These are phyloP conservation scores for Exophiala mesophila DNA, from an alignment of 2,329 filamentous ascomycete species.

Conservation along the genomic window DNA sequence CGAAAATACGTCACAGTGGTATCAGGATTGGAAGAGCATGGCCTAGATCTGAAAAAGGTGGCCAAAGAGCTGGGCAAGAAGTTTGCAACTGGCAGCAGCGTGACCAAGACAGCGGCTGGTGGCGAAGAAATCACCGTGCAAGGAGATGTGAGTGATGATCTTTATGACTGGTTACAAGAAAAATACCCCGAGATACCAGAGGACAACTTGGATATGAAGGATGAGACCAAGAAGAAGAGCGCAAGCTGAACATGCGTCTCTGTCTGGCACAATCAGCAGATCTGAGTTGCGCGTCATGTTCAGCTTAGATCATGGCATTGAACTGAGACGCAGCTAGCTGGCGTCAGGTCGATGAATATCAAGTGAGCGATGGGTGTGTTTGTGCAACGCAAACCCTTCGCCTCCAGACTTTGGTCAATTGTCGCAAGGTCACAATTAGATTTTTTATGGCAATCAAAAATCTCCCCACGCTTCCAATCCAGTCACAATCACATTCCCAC, in stretches of 20 bases:
- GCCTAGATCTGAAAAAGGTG: slow-evolving; percentile 88
- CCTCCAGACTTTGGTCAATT: too few species aligned
- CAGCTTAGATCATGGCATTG: too few species aligned
- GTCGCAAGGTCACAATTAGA: too few species aligned
- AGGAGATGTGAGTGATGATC: slow-evolving; percentile 91
- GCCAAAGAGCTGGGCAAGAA: slow-evolving; percentile 98
- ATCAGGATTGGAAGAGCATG: slow-evolving; percentile 84
- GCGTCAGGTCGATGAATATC: too few species aligned
- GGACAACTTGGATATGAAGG: slow-evolving; percentile 93
- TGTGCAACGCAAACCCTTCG: too few species aligned
- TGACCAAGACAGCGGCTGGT: slow-evolving; percentile 80
- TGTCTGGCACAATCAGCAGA: neutral
- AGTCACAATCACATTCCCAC: too few species aligned
- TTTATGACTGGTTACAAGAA: slow-evolving; percentile 84
- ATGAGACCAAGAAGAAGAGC: slow-evolving; percentile 82
- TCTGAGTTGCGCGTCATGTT: too few species aligned
- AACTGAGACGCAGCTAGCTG: too few species aligned
- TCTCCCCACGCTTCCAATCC: too few species aligned
- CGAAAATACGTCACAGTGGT: slow-evolving; percentile 93
- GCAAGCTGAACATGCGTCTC: slow-evolving; percentile 1
- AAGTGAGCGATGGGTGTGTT: too few species aligned
- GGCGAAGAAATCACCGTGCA: slow-evolving; percentile 97
- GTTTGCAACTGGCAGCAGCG: slow-evolving; percentile 88
- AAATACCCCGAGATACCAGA: slow-evolving; percentile 81
- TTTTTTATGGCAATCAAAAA: too few species aligned